Percentiles rank a stretch among this genome's conserved stretches.
Evolutionary conservation across 768 basidiomycete species (phyloP).

Genomic region (Mycena albidolilacea): DNA sequence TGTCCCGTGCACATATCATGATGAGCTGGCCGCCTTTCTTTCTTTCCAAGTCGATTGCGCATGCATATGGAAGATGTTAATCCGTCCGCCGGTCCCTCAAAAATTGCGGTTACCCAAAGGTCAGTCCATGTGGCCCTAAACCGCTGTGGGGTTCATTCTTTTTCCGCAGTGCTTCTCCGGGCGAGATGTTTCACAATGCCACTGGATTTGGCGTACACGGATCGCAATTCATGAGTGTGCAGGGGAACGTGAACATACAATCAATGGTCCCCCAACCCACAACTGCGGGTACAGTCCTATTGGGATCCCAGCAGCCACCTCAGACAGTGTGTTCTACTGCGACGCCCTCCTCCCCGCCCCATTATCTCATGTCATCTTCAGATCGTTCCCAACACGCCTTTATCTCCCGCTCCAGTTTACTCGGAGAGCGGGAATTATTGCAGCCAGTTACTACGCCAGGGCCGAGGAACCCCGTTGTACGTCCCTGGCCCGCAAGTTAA

Average conservation of each 20-base stretch:
- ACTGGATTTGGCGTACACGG: neutral
- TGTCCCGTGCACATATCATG: too few relatives aligned
- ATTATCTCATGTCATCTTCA: neutral
- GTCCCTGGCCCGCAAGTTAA: slow-evolving; percentile 36
- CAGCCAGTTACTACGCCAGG: slow-evolving; percentile 9
- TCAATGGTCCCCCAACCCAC: neutral
- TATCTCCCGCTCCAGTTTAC: neutral
- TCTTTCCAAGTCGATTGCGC: too few relatives aligned
- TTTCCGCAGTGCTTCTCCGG: too few relatives aligned
- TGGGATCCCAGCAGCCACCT: too few relatives aligned
- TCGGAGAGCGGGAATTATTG: slow-evolving; percentile 13
- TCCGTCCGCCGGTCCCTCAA: too few relatives aligned
- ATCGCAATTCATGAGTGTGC: neutral
- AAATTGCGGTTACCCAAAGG: too few relatives aligned
- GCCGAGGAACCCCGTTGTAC: slow-evolving; percentile 51
- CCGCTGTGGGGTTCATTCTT: too few relatives aligned
- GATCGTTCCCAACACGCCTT: neutral
- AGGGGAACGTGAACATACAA: neutral
- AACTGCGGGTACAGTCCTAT: neutral
- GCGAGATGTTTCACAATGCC: too few relatives aligned
- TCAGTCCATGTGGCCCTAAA: too few relatives aligned
- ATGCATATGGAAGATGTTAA: too few relatives aligned
- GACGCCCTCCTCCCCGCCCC: too few relatives aligned
- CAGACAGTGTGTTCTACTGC: neutral
- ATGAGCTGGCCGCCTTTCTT: too few relatives aligned